Conservation (phyloP, 805 yeast species). For the Cyberlindnera japonica region DNA sequence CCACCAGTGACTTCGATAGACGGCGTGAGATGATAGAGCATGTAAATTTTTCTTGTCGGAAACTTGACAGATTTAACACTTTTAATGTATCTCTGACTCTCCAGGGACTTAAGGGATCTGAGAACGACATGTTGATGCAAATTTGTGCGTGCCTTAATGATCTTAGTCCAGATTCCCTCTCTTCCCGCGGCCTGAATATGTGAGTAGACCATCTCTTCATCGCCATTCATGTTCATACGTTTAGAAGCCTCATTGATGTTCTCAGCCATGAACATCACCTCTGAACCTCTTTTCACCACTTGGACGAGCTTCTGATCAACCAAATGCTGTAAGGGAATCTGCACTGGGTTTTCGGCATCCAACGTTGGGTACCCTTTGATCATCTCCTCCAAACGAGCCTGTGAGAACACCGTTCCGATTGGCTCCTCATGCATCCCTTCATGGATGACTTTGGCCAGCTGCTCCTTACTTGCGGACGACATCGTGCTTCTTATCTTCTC, state of each 20-base stretch:
- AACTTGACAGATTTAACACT: slow-evolving; percentile 85
- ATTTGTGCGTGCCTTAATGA: slow-evolving; percentile 82
- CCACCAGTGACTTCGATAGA: slow-evolving; percentile 97
- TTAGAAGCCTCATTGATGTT: slow-evolving; percentile 70
- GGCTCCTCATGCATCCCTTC: too few relatives aligned
- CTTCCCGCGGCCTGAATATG: slow-evolving; percentile 90
- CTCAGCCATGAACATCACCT: slow-evolving; percentile 71
- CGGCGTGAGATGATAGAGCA: slow-evolving; percentile 92
- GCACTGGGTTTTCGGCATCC: too few relatives aligned
- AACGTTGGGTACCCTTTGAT: too few relatives aligned
- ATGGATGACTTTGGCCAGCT: too few relatives aligned
- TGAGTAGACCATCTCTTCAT: slow-evolving; percentile 87
- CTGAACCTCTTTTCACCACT: slow-evolving; percentile 63
- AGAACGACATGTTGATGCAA: slow-evolving; percentile 88
- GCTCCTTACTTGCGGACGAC: too few relatives aligned
- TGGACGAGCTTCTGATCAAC: slow-evolving; percentile 60
- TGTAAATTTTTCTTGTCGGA: slow-evolving; percentile 93
- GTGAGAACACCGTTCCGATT: too few relatives aligned
- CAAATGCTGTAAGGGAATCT: slow-evolving; percentile 54
- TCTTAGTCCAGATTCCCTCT: slow-evolving; percentile 96
- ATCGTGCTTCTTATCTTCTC: too few relatives aligned
- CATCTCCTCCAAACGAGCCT: too few relatives aligned
- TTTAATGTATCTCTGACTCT: slow-evolving; percentile 78
- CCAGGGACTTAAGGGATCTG: slow-evolving; percentile 76
- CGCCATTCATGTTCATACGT: slow-evolving; percentile 72